These are phyloP conservation scores for Dianthus caryophyllus DNA, from an alignment of 148 eudicot genomes.

Conservation along the genomic window DNA sequence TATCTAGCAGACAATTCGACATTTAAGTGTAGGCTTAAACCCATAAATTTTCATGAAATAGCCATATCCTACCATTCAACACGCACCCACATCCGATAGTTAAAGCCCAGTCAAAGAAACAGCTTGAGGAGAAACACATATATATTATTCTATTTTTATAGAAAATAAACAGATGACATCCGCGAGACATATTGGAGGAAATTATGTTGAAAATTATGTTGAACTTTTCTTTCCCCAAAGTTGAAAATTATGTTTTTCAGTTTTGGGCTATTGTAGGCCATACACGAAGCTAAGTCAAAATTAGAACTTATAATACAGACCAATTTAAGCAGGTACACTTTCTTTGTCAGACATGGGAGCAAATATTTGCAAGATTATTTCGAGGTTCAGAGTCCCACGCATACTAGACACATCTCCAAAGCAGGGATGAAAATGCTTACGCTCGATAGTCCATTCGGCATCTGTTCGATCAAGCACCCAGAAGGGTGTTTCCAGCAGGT, in stretches of 20 bases:
- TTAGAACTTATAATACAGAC: background rate
- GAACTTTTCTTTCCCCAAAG: too few relatives aligned
- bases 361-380: background rate
- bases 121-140: background rate
- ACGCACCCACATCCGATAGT: background rate
- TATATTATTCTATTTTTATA: background rate
- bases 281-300: background rate
- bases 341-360: background rate
- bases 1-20: too few relatives aligned
- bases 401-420: background rate
- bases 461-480: constrained; percentile 49
- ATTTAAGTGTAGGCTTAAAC: too few relatives aligned
- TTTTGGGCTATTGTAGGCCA: background rate
- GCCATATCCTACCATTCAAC: too few relatives aligned
- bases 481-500: constrained; percentile 51
- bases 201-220: background rate
- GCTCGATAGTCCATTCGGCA: constrained; percentile 55
- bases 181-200: background rate
- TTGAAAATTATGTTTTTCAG: background rate
- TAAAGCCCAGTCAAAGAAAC: background rate
- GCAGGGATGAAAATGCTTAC: constrained; percentile 21
- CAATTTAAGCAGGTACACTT: background rate
- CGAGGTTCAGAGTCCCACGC: background rate
- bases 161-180: background rate
- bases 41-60: too few relatives aligned